Base-by-base conservation (phyloP, 768 basidiomycete species). In the Tulasnella sp. region DNA sequence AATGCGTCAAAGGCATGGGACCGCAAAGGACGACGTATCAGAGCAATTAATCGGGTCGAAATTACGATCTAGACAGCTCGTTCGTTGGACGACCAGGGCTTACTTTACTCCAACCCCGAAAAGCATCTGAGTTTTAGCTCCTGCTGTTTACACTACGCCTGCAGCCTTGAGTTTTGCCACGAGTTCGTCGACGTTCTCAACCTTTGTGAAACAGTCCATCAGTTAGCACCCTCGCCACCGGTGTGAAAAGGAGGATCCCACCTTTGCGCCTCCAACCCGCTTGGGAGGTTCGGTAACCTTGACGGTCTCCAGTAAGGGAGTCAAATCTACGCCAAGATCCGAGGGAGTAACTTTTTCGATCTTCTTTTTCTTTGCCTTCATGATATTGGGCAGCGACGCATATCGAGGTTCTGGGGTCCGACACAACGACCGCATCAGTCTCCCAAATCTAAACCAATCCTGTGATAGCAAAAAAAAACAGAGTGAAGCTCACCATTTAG, bases 331-430 rank as follows among this genome's bases (percentile, higher is more conserved):
- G 9, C 91, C 91, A 34, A 99, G 91, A 82, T 96, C 95, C 34
- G 88, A 87, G 1, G 95, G 88, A 21, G 90, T 90, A 75, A 98
- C 83, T 84, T 94, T 96, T 86, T 97, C 92, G 62, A 98, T 86
- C 19, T 93, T 92, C 87, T 99, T 99, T 89, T 98, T 99, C 89
- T 98, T 99, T n/a, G 98, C 98, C 86, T 97, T 97, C 95, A 97
- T 97, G 85, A 97, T 97, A 82, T 95, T 96, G 4, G 96, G 95
- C 80, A 99, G 85, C n/a, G 97, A 96, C 0, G 98, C 98, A 83
- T 98, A 99, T 82, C 97, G 93, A 0, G 97, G 97, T 85, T 97
- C 97, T 96, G 83, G 24, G 73, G 77, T 77, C 62, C 16, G 14
- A 52, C 27, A 10, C 46, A 52, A 40, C 19, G 18, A 6, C 27